These are phyloP conservation scores for Aureobasidium sp. DNA, from an alignment of 2,329 filamentous ascomycete species.

Conservation along the genomic window DNA sequence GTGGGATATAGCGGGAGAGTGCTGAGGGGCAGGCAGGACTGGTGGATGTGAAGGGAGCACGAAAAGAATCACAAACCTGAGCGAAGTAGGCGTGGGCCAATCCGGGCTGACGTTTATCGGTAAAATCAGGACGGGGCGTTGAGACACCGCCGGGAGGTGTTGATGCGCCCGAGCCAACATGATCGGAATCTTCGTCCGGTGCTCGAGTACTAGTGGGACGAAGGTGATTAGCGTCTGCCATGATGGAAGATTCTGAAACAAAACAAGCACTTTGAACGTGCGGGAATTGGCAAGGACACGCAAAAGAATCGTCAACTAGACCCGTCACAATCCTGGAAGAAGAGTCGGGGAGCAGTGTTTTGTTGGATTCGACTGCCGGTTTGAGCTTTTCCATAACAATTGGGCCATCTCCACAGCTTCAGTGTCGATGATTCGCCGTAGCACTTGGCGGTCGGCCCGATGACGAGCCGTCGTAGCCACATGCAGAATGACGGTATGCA, in stretches of 20 bases:
- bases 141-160: slow-evolving; percentile 78
- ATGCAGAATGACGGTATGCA: slow-evolving; percentile 14
- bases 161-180: slow-evolving; percentile 72
- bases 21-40: slow-evolving; percentile 19
- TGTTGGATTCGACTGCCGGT: slow-evolving; percentile 6
- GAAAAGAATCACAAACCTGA: slow-evolving; percentile 92
- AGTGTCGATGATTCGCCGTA: background rate
- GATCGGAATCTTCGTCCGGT: slow-evolving; percentile 67
- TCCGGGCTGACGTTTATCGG: slow-evolving; percentile 90
- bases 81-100: slow-evolving; percentile 94
- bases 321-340: background rate
- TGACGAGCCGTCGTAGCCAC: background rate
- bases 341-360: slow-evolving; percentile 1
- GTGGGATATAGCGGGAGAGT: slow-evolving; percentile 9
- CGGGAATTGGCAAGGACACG: background rate
- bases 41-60: slow-evolving; percentile 19
- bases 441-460: background rate
- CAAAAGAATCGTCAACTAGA: background rate
- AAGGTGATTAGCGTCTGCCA: slow-evolving; percentile 27
- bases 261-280: slow-evolving; percentile 16
- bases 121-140: slow-evolving; percentile 86
- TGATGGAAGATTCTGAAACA: slow-evolving; percentile 25
- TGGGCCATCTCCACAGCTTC: background rate
- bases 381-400: slow-evolving; percentile 9
- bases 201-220: slow-evolving; percentile 33